Base-by-base conservation (phyloP, 192 early-diverging fungal species). In the Coemansia sp. region DNA sequence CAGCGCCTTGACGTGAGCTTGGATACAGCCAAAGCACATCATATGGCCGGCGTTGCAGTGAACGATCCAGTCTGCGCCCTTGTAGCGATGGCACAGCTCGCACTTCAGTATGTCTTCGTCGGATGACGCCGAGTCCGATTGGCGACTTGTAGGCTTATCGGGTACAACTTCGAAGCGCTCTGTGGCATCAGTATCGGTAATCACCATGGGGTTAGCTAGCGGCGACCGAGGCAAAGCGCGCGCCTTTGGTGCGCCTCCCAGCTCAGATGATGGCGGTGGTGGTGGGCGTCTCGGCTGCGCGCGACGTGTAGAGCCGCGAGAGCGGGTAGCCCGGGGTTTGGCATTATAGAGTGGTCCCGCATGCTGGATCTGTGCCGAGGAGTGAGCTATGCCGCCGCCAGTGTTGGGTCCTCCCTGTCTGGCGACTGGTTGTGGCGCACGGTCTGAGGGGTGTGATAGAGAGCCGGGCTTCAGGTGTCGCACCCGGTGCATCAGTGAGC, bases 1-100 rank as follows among this genome's bases (percentile, higher is more conserved):
- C 22, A 76, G 54, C 12, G 51, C 29, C 52, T 70, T 66, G 36
- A 79, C 82, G 16, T 79, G 72, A n/a, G 31, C 16, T 44, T 84
- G 82, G 27, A 84, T 77, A 36, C 82, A 84, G 40, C 77, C 76
- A 67, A 79, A 84, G 63, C 82, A 84, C 40, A 84, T 61, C 46
- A 60, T 20, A 47, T 84, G 82, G 18, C 40, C 43, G 31, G 29
- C 41, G 12, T 68, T 46, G 69, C 82, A 84, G 20, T 46, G 60
- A 18, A 84, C 77, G 13, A 70, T 63, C 77, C 73, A 77, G 46
- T 84, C 82, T 18, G 49, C 27, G 18, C 74, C 71, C 40, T 73
- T 68, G 71, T 75, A 75, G 5, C 63, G 82, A 44, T 12, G 16
- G 60, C 82, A 84, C 12, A 65, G n/a, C 38, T 42, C 57, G 68